Conservation (phyloP, 1,284 basidiomycete species). For the Albatrellus sp. region DNA sequence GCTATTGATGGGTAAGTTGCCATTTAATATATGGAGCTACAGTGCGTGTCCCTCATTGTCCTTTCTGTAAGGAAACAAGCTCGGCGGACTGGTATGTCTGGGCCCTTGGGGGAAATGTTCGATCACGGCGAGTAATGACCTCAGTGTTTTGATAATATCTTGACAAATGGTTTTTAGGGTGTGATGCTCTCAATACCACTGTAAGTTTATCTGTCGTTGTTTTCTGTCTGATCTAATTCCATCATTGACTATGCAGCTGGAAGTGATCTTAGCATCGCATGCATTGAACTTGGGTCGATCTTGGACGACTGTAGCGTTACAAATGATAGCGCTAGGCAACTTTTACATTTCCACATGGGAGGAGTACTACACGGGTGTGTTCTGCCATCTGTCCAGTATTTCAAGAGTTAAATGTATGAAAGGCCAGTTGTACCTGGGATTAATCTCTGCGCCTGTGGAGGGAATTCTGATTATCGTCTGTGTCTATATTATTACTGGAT, state of each 20-base stretch:
- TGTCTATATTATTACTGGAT: conserved; percentile 72
- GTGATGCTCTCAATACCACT: conserved; percentile 91
- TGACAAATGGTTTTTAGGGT: conserved; percentile 31
- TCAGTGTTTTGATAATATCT: not conserved
- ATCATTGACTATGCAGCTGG: conserved; percentile 40
- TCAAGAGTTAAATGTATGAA: not conserved
- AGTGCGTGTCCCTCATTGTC: not conserved
- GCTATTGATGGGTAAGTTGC: conserved; percentile 72
- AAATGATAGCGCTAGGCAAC: conserved; percentile 80
- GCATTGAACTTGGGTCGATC: conserved; percentile 87
- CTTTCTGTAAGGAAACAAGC: conserved; percentile 73
- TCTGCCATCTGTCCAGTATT: not conserved
- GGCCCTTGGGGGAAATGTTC: conserved; percentile 92
- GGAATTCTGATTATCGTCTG: conserved; percentile 82
- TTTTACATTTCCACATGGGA: conserved; percentile 98
- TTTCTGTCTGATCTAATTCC: not conserved
- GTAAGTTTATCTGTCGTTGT: conserved; percentile 27
- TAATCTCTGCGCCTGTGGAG: conserved; percentile 93
- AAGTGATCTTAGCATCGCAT: conserved; percentile 70
- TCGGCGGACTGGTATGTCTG: conserved; percentile 88
- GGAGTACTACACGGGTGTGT: conserved; percentile 83
- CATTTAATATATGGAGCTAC: not conserved
- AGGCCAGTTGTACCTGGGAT: conserved; percentile 83
- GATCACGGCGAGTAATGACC: conserved; percentile 65
- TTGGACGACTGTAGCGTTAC: conserved; percentile 91